Evolutionary conservation across 495 filamentous ascomycete genomes (phyloP).

Genomic region (Cercophora newfieldiana): DNA sequence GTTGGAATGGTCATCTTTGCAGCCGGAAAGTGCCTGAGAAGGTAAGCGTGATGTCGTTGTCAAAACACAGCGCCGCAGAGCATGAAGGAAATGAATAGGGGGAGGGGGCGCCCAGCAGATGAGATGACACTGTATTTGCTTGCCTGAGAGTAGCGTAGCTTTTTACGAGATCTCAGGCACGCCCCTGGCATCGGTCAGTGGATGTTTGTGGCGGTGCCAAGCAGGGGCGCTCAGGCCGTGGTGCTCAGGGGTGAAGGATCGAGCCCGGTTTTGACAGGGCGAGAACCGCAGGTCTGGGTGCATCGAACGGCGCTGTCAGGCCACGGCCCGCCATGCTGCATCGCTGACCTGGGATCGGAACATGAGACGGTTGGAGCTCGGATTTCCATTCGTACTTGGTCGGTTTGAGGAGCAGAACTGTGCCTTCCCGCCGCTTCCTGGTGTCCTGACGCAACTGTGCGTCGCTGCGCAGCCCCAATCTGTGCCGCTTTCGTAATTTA

Average conservation of each 20-base stretch:
- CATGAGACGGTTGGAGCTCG: neutral
- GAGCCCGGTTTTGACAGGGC: neutral
- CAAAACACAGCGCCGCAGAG: neutral
- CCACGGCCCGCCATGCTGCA: neutral
- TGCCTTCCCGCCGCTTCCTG: neutral
- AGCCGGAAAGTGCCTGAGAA: neutral
- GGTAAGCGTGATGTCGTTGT: neutral
- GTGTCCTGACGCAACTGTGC: neutral
- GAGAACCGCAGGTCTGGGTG: neutral
- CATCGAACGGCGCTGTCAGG: neutral
- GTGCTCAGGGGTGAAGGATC: neutral
- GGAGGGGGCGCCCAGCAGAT: neutral
- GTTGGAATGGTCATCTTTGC: neutral
- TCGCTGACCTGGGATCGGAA: neutral
- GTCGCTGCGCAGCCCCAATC: neutral
- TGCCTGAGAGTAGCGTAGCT: too few relatives aligned
- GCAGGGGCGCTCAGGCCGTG: too few relatives aligned
- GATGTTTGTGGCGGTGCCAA: too few relatives aligned
- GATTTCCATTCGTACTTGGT: neutral
- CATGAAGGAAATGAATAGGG: neutral
- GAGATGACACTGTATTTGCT: too few relatives aligned
- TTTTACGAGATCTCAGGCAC: neutral
- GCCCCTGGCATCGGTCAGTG: neutral
- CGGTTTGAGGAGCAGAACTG: neutral
- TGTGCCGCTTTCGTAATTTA: neutral